phyloP scores from a whole-genome alignment of 2,329 filamentous ascomycete genomes.

The Colletotrichum sp. region DNA sequence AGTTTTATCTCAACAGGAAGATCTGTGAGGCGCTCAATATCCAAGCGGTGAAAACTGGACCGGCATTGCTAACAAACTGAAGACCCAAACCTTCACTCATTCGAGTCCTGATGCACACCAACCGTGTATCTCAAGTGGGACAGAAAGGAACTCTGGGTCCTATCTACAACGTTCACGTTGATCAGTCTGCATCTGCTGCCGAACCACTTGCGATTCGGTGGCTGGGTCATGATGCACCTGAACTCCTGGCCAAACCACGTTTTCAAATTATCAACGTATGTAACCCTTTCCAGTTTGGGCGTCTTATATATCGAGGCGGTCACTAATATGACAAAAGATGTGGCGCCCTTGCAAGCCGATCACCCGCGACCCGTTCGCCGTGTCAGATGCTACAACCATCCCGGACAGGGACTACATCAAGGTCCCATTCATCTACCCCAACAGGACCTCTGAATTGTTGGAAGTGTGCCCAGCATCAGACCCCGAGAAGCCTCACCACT shows the following conservation, averaged over 20 bases:
- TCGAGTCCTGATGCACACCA: background rate
- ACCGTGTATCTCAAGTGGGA: background rate
- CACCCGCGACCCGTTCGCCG: background rate
- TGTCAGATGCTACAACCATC: background rate
- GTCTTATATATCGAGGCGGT: accelerated
- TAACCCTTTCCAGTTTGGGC: accelerated
- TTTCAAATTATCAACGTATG: background rate
- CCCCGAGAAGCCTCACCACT: background rate
- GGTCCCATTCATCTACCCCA: background rate
- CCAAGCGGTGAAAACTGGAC: accelerated
- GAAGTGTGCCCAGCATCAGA: background rate
- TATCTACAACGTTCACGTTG: background rate
- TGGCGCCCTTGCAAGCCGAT: background rate
- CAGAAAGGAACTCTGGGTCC: background rate
- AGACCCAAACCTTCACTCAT: background rate
- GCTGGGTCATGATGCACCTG: background rate
- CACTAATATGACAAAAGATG: background rate
- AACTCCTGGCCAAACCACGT: background rate
- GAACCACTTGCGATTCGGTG: background rate
- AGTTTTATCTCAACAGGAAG: background rate
- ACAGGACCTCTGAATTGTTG: background rate
- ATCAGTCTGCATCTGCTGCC: background rate
- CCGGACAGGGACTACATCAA: background rate
- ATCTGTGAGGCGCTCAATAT: background rate
- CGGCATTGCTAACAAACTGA: background rate